A percentile compares a stretch with the other conserved stretches of the same genome.
phyloP scores from a whole-genome alignment of 2,329 filamentous ascomycete genomes.

The Aspergillus floridensis region DNA sequence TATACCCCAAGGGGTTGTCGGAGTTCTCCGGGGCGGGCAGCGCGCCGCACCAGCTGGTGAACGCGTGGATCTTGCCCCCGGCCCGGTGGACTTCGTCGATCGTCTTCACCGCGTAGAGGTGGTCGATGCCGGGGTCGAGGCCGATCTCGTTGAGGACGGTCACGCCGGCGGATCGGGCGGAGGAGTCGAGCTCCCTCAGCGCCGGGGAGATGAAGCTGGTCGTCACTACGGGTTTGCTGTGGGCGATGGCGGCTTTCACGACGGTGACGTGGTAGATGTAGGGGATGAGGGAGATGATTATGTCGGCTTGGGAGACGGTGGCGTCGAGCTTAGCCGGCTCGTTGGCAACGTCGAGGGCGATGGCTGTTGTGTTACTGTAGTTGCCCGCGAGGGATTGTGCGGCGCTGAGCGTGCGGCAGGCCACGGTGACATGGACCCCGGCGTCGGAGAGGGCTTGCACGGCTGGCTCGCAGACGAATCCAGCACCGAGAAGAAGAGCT shows the following conservation, averaged over 20 bases:
- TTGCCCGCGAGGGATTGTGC: background rate
- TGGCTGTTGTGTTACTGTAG: constrained; percentile 1
- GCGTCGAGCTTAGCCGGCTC: background rate
- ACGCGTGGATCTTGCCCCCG: background rate
- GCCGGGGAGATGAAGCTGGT: constrained; percentile 3
- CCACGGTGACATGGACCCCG: constrained; percentile 6
- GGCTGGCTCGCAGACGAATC: constrained; percentile 2
- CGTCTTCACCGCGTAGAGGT: constrained; percentile 10
- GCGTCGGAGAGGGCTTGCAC: constrained; percentile 3
- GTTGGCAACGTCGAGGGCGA: background rate
- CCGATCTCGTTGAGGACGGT: constrained; percentile 4
- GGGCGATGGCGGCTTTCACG: background rate
- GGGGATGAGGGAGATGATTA: constrained; percentile 1
- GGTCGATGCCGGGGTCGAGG: constrained; percentile 5
- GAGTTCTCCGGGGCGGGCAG: constrained; percentile 2
- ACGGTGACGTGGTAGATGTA: background rate
- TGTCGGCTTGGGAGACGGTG: background rate
- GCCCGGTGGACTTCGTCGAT: constrained; percentile 6
- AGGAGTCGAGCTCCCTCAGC: background rate
- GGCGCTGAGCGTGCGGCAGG: constrained; percentile 3
- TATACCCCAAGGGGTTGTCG: constrained; percentile 5
- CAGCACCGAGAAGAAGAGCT: constrained; percentile 1
- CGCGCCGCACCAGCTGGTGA: constrained; percentile 8
- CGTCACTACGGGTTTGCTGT: constrained; percentile 2
- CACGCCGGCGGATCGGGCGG: background rate